Conservation (phyloP, 2,329 filamentous ascomycete species). For the Lomentospora prolificans region DNA sequence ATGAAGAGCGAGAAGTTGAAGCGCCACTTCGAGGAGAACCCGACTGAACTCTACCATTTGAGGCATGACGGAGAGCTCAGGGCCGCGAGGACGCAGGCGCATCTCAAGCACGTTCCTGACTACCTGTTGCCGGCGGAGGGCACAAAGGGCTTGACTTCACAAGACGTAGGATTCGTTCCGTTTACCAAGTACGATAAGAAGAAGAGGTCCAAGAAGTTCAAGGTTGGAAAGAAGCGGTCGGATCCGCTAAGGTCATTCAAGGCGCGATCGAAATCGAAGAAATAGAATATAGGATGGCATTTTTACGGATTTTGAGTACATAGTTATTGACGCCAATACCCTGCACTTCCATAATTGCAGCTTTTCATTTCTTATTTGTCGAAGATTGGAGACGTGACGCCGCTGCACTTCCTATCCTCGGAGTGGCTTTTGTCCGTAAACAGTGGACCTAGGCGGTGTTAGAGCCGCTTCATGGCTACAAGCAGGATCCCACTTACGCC, state of each 20-base stretch:
- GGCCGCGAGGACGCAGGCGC: constrained; percentile 72
- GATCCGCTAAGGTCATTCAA: constrained; percentile 91
- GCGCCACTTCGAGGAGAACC: constrained; percentile 95
- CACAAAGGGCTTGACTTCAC: constrained; percentile 55
- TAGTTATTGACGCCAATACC: neutral
- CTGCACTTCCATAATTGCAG: neutral
- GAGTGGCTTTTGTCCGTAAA: neutral
- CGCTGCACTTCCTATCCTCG: neutral
- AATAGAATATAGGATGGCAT: constrained; percentile 12
- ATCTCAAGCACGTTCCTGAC: constrained; percentile 89
- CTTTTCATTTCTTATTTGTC: neutral
- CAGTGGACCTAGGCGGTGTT: neutral
- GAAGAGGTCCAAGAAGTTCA: constrained; percentile 33
- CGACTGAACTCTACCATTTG: constrained; percentile 74
- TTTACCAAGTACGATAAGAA: constrained; percentile 45
- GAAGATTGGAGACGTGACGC: neutral
- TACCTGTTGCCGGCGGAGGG: constrained; percentile 78
- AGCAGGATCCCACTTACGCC: constrained; percentile 23
- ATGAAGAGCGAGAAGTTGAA: constrained; percentile 91
- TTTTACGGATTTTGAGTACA: neutral
- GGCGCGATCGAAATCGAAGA: constrained; percentile 43
- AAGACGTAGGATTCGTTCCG: constrained; percentile 68
- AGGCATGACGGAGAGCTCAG: constrained; percentile 84
- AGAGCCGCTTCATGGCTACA: no score
- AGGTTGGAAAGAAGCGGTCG: constrained; percentile 51